A percentile compares a stretch with the other conserved stretches of the same genome.
Conservation (phyloP, 2,329 filamentous ascomycete species). For the Apiospora pterosperma region DNA sequence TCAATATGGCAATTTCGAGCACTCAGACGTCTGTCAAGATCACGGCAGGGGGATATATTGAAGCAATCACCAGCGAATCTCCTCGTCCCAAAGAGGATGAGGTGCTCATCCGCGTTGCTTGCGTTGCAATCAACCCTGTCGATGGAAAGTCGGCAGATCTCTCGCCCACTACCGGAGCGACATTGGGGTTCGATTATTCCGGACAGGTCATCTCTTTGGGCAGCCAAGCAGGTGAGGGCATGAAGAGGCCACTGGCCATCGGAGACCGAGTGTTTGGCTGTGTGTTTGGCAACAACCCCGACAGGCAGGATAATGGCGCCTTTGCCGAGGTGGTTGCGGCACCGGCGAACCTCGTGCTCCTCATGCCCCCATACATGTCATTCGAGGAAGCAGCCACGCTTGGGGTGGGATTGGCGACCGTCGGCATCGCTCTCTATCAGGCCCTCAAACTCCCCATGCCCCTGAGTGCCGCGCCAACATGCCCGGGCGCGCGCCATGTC, state of each 20-base stretch:
- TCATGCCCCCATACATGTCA: background rate
- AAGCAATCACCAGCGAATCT: no score
- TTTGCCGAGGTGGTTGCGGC: conserved; percentile 13
- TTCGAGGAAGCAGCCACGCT: background rate
- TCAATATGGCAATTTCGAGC: no score
- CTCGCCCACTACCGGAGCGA: background rate
- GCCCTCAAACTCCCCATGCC: background rate
- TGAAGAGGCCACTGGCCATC: background rate
- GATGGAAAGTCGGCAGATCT: background rate
- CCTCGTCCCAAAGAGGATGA: no score
- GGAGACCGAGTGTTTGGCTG: conserved; percentile 8
- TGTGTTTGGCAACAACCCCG: conserved; percentile 7
- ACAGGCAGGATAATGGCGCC: conserved; percentile 2
- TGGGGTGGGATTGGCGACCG: background rate
- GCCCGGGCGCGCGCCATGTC: background rate
- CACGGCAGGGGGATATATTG: no score
- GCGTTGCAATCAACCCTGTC: background rate
- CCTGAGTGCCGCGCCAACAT: no score
- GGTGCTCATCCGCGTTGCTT: conserved; percentile 1
- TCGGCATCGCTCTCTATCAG: background rate
- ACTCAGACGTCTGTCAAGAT: no score
- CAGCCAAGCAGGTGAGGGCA: background rate
- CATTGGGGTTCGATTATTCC: background rate
- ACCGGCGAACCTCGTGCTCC: background rate
- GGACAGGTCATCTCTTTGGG: background rate